A percentile compares a stretch with the other conserved stretches of the same genome.
Evolutionary conservation across 108 stramenopile genomes (phyloP).

Genomic region (Cyclotella kingstonii): DNA sequence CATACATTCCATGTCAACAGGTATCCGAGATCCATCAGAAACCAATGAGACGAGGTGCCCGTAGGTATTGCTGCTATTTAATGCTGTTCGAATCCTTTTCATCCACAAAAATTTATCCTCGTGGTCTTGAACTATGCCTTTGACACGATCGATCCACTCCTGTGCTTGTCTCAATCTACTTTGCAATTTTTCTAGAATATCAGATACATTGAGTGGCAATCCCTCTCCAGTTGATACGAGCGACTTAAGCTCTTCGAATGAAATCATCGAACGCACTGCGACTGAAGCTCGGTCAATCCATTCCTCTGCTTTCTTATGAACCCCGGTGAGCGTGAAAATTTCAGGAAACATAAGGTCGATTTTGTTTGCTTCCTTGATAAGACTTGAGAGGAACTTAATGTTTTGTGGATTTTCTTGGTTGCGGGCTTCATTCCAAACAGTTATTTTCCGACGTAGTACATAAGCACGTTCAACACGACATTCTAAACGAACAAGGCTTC

Average conservation of each 20-base stretch:
- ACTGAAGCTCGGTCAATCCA: constrained; percentile 80
- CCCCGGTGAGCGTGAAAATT: constrained; percentile 41
- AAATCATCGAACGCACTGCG: constrained; percentile 73
- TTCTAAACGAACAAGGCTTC: constrained; percentile 51
- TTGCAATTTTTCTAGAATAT: constrained; percentile 68
- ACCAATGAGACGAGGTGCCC: constrained; percentile 50
- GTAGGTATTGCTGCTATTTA: constrained; percentile 43
- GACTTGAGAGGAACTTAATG: constrained; percentile 49
- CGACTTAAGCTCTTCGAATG: constrained; percentile 61
- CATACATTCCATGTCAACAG: constrained; percentile 63
- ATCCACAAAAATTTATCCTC: constrained; percentile 53
- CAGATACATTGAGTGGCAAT: constrained; percentile 66
- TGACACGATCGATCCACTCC: constrained; percentile 60
- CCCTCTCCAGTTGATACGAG: constrained; percentile 53
- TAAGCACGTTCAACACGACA: constrained; percentile 55
- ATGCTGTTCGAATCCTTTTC: constrained; percentile 44
- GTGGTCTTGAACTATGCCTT: constrained; percentile 49
- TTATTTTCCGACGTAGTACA: constrained; percentile 50
- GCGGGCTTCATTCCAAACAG: constrained; percentile 51
- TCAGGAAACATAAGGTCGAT: constrained; percentile 59
- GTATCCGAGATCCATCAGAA: constrained; percentile 71
- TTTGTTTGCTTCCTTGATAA: constrained; percentile 68
- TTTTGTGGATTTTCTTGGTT: constrained; percentile 50
- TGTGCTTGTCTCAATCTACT: constrained; percentile 49
- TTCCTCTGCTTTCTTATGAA: constrained; percentile 51